Percentiles rank a stretch among this genome's conserved stretches.
Conservation (phyloP, 805 yeast genomes). For the Candida boleticola region DNA sequence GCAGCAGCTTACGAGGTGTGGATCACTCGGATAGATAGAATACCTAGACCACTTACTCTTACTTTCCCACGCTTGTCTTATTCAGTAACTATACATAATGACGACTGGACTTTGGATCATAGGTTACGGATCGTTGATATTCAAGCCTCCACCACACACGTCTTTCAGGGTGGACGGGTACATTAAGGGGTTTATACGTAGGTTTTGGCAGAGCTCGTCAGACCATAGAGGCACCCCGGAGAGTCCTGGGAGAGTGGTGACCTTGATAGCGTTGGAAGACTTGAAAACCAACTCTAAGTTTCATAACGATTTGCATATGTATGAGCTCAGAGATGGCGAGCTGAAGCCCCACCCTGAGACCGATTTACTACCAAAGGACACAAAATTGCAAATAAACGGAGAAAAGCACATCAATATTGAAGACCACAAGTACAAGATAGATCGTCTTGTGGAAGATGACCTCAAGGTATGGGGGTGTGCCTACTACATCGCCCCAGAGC, state of each 20-base stretch:
- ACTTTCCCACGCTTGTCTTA: no score
- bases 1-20: no score
- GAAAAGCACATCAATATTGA: constrained; percentile 8
- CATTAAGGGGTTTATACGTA: constrained; percentile 69
- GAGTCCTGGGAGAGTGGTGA: constrained; percentile 86
- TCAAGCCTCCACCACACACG: constrained; percentile 83
- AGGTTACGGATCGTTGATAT: constrained; percentile 87
- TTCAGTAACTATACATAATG: no score
- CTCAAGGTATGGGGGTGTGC: constrained; percentile 77
- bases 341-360: constrained; percentile 9
- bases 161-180: constrained; percentile 67
- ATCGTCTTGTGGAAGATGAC: constrained; percentile 37
- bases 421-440: constrained; percentile 12
- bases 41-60: no score
- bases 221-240: constrained; percentile 91
- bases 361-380: constrained; percentile 8
- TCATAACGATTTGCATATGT: constrained; percentile 39
- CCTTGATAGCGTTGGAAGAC: constrained; percentile 63
- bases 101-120: constrained; percentile 58
- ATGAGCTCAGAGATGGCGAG: constrained; percentile 20
- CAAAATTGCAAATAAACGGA: constrained; percentile 21
- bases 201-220: constrained; percentile 89
- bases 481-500: constrained; percentile 68
- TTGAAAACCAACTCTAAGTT: constrained; percentile 42
- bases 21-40: no score